phyloP scores from a whole-genome alignment of 208 protist genomes.

The Crithidia sp. region DNA sequence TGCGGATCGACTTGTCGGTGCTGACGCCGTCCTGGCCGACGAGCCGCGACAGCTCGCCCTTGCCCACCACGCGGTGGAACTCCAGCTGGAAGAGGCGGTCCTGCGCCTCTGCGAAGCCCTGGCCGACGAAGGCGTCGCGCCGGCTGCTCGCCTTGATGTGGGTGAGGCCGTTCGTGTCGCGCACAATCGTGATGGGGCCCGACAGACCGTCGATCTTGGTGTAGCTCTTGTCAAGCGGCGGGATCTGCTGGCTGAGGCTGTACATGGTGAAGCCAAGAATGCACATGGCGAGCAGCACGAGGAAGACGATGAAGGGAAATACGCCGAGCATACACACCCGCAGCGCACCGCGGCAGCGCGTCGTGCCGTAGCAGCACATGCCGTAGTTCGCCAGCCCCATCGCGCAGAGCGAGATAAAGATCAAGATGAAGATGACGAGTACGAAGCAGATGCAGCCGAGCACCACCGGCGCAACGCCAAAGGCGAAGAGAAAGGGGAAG shows the following conservation, averaged over 20 bases:
- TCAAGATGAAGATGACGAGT: constrained; percentile 24
- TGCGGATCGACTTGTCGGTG: constrained; percentile 47
- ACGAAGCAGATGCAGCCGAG: constrained; percentile 40
- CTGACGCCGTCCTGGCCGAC: constrained; percentile 41
- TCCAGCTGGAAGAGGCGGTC: constrained; percentile 73
- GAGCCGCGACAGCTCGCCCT: constrained; percentile 37
- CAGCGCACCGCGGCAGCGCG: constrained; percentile 18
- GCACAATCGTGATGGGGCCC: constrained; percentile 47
- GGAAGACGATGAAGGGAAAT: constrained; percentile 50
- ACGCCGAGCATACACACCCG: constrained; percentile 50
- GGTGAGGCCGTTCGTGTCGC: constrained; percentile 54
- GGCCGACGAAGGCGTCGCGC: constrained; percentile 66
- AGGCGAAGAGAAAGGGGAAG: constrained; percentile 47
- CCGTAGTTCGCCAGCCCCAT: constrained; percentile 49
- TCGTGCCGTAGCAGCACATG: constrained; percentile 56
- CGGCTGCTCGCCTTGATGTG: constrained; percentile 57
- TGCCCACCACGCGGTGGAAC: constrained; percentile 50
- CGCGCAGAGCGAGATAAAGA: constrained; percentile 43
- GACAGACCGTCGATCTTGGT: constrained; percentile 43
- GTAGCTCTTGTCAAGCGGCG: constrained; percentile 56
- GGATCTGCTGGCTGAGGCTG: constrained; percentile 49
- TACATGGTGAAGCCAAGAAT: constrained; percentile 57
- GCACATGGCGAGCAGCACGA: constrained; percentile 45
- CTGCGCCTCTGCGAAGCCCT: constrained; percentile 67
- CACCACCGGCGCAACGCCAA: constrained; percentile 41